A percentile compares a stretch with the other conserved stretches of the same genome.
Conservation (phyloP, 805 yeast genomes). For the Nakazawaea peltata region DNA sequence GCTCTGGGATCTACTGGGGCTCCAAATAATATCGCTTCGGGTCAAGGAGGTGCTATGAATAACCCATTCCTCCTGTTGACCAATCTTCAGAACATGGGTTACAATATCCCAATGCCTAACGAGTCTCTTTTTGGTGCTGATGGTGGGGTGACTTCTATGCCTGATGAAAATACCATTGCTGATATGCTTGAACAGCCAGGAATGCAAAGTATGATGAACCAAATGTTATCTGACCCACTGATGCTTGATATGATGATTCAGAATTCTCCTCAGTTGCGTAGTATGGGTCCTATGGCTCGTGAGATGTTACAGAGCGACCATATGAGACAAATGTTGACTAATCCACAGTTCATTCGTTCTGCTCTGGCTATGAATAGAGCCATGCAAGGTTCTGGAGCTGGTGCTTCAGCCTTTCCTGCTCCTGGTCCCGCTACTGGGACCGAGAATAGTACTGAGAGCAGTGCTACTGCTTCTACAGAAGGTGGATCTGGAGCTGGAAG, state of each 20-base stretch:
- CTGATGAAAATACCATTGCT: conserved; percentile 68
- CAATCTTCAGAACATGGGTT: conserved; percentile 94
- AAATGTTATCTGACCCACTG: conserved; percentile 79
- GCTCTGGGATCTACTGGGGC: conserved; percentile 19
- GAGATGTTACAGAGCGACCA: conserved; percentile 78
- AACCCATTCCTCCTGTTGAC: conserved; percentile 90
- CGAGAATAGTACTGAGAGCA: conserved; percentile 8
- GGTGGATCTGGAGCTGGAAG: not conserved
- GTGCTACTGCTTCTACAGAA: not conserved
- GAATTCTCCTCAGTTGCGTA: conserved; percentile 76
- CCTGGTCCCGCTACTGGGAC: conserved; percentile 31
- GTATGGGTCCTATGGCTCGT: conserved; percentile 86
- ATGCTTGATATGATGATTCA: conserved; percentile 77
- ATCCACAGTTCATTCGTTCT: conserved; percentile 80
- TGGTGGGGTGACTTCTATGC: conserved; percentile 78
- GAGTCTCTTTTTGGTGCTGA: conserved; percentile 91
- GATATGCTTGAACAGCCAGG: conserved; percentile 75
- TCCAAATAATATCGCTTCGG: conserved; percentile 81
- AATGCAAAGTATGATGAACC: conserved; percentile 75
- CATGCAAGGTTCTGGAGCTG: conserved; percentile 29
- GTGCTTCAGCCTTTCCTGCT: conserved; percentile 34
- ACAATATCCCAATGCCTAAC: conserved; percentile 71
- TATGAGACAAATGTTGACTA: conserved; percentile 70
- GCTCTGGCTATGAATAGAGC: conserved; percentile 69
- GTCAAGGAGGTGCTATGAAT: conserved; percentile 60